Evolutionary conservation across 805 yeast species (phyloP).

Genomic region (Saccharomycopsis amapae): DNA sequence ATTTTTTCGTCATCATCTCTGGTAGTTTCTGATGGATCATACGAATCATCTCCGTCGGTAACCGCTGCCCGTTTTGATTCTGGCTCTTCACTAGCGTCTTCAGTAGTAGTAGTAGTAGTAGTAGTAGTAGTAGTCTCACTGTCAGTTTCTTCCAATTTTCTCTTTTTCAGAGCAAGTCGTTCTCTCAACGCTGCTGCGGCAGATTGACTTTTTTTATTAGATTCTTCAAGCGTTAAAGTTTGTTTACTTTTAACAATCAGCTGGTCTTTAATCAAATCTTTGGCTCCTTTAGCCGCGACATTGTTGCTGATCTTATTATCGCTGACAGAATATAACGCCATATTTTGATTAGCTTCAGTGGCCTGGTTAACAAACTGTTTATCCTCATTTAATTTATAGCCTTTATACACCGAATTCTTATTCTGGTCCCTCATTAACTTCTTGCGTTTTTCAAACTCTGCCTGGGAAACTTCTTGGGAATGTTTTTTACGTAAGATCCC

Average conservation of each 20-base stretch:
- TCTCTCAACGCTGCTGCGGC: slow-evolving; percentile 41
- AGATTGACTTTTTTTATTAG: slow-evolving; percentile 29
- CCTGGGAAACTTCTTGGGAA: slow-evolving; percentile 61
- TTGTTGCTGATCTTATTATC: slow-evolving; percentile 22
- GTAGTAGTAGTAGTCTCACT: not conserved
- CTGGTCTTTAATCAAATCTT: slow-evolving; percentile 10
- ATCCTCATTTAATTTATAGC: slow-evolving; percentile 17
- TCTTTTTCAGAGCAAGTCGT: slow-evolving; percentile 23
- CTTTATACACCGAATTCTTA: slow-evolving; percentile 23
- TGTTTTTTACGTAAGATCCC: slow-evolving; percentile 66
- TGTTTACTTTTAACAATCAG: slow-evolving; percentile 1
- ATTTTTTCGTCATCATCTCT: slow-evolving; percentile 1
- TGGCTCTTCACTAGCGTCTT: too few species aligned
- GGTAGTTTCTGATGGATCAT: not conserved
- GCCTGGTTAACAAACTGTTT: slow-evolving; percentile 17
- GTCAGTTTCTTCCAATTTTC: slow-evolving; percentile 17
- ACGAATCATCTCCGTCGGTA: too few species aligned
- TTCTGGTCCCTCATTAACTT: slow-evolving; percentile 42
- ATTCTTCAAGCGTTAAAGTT: slow-evolving; percentile 29
- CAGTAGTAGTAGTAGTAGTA: not conserved
- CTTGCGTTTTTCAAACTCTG: slow-evolving; percentile 56
- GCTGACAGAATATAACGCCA: slow-evolving; percentile 18
- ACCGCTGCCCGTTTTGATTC: too few species aligned
- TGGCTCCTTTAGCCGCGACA: not conserved
- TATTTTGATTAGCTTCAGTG: slow-evolving; percentile 11